Percentiles rank a stretch among this genome's conserved stretches.
phyloP scores from a whole-genome alignment of 768 basidiomycete genomes.

The Cystofilobasidium bisporidii region DNA sequence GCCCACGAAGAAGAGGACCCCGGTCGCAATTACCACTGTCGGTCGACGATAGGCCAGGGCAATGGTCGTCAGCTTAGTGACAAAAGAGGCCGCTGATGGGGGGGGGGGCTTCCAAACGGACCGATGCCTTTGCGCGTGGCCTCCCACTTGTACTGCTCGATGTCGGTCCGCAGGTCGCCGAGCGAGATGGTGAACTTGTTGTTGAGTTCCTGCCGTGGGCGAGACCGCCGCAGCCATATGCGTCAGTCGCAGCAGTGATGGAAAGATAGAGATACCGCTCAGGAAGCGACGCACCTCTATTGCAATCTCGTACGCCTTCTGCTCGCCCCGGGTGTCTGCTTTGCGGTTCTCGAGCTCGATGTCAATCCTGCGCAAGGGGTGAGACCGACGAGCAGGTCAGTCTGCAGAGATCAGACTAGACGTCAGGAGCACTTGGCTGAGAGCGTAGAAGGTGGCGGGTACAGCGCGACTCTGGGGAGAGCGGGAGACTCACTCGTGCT shows the following conservation, averaged over 20 bases:
- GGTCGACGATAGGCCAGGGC: constrained; percentile 27
- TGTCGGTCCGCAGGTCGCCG: constrained; percentile 42
- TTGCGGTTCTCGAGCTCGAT: constrained; percentile 93
- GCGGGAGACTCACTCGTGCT: constrained; percentile 67
- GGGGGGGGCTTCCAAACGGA: too few relatives aligned
- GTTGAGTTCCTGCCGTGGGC: constrained; percentile 43
- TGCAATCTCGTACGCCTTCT: constrained; percentile 71
- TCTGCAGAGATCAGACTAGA: background rate
- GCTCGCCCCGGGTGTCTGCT: constrained; percentile 73
- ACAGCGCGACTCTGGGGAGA: too few relatives aligned
- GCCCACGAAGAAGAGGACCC: constrained; percentile 35
- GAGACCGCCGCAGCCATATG: too few relatives aligned
- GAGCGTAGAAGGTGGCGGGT: too few relatives aligned
- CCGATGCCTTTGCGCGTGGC: constrained; percentile 40
- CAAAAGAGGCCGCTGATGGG: background rate
- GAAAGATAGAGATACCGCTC: too few relatives aligned
- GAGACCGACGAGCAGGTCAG: too few relatives aligned
- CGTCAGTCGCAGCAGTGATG: too few relatives aligned
- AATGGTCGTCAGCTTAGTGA: background rate
- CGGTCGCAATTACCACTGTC: background rate
- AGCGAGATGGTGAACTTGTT: constrained; percentile 44
- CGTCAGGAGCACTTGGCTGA: background rate
- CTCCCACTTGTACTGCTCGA: constrained; percentile 44
- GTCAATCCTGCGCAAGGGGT: constrained; percentile 88
- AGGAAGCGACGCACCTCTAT: constrained; percentile 47